phyloP scores from a whole-genome alignment of 345 rosid species.

The Citrus reticulata region DNA sequence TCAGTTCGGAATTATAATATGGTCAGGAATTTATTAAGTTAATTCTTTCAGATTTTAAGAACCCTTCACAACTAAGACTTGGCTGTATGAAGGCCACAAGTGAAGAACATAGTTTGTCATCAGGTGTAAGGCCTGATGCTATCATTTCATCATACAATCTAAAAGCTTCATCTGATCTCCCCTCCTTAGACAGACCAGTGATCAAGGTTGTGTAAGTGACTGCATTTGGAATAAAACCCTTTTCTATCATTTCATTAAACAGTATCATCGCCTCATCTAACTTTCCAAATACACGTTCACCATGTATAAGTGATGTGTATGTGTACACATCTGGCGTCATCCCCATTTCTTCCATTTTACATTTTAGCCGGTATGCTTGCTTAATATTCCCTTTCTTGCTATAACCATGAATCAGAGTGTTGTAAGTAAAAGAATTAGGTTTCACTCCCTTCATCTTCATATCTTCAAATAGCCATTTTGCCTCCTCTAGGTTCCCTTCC shows the following conservation, averaged over 20 bases:
- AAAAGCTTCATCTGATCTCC: slow-evolving; percentile 81
- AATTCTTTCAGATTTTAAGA: background rate
- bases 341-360: slow-evolving; percentile 53
- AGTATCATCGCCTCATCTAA: slow-evolving; percentile 66
- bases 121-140: slow-evolving; percentile 52
- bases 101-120: slow-evolving; percentile 62
- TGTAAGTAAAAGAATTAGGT: slow-evolving; percentile 58
- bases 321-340: slow-evolving; percentile 55
- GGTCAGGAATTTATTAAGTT: background rate
- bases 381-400: slow-evolving; percentile 60
- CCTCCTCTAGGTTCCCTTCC: slow-evolving; percentile 79
- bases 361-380: slow-evolving; percentile 59
- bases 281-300: slow-evolving; percentile 63
- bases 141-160: slow-evolving; percentile 67
- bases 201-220: slow-evolving; percentile 66
- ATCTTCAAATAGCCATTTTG: slow-evolving; percentile 55
- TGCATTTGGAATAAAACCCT: slow-evolving; percentile 43
- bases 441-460: slow-evolving; percentile 50
- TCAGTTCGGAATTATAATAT: background rate
- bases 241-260: slow-evolving; percentile 46
- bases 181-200: slow-evolving; percentile 64
- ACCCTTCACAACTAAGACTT: slow-evolving; percentile 4
- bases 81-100: slow-evolving; percentile 60
- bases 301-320: slow-evolving; percentile 69
- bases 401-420: slow-evolving; percentile 64